Evolutionary conservation across 164 flowering plant species (phyloP).

Genomic region (Litsea cubeba): DNA sequence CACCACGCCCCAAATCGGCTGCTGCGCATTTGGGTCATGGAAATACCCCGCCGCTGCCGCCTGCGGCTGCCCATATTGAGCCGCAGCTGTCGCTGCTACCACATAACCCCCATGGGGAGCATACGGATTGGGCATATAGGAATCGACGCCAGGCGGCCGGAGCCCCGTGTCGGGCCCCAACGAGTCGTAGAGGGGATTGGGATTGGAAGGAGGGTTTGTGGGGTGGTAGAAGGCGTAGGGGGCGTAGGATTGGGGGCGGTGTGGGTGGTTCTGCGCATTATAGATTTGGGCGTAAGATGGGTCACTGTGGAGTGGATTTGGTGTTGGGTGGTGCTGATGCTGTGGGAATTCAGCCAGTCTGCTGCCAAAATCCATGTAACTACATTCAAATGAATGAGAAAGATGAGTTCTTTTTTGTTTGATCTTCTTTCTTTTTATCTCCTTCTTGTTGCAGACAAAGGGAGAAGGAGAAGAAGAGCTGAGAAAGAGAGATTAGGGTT

Average conservation of each 20-base stretch:
- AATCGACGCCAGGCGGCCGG: not conserved
- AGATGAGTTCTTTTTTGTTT: too few relatives aligned
- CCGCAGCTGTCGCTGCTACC: not conserved
- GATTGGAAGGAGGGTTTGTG: not conserved
- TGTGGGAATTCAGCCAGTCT: not conserved
- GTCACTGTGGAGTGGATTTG: not conserved
- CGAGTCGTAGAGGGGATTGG: not conserved
- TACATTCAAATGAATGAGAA: not conserved
- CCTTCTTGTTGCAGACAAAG: not conserved
- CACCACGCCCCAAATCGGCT: not conserved
- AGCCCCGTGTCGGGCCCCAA: not conserved
- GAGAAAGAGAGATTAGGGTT: too few relatives aligned
- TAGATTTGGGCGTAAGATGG: not conserved
- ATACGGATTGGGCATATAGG: not conserved
- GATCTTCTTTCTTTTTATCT: too few relatives aligned
- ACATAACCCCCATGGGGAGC: not conserved
- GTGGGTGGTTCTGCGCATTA: not conserved
- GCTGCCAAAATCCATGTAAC: not conserved
- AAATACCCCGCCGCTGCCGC: not conserved
- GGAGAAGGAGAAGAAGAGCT: too few relatives aligned
- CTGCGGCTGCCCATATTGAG: not conserved
- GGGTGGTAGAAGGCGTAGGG: not conserved
- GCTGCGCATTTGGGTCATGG: not conserved
- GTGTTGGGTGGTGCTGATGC: not conserved
- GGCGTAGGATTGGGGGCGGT: not conserved